phyloP scores from a whole-genome alignment of 495 filamentous ascomycete genomes.

The Tuber calosporum region DNA sequence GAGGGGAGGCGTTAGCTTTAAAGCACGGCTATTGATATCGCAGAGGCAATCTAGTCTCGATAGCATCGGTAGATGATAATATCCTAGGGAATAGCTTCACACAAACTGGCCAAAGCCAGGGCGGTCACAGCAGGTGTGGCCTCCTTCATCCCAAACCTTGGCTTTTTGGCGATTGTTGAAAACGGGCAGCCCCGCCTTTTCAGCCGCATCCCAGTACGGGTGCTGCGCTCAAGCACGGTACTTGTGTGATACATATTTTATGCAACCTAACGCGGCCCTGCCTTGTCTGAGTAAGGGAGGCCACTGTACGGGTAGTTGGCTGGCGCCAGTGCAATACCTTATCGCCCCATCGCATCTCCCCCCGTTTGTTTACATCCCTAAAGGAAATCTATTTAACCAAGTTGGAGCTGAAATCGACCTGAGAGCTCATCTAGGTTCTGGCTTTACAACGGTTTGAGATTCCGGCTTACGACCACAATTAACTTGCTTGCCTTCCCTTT shows the following conservation, averaged over 20 bases:
- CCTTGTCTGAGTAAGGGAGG: neutral
- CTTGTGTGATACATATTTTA: neutral
- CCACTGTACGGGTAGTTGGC: neutral
- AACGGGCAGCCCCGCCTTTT: constrained; percentile 30
- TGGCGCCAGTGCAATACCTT: neutral
- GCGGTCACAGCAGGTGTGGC: neutral
- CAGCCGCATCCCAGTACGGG: constrained; percentile 31
- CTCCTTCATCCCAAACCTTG: constrained; percentile 8
- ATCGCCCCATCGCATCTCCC: neutral
- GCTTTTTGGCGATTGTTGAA: constrained; percentile 1
- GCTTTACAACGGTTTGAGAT: constrained; percentile 6
- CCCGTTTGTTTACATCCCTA: neutral
- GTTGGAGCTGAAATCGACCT: neutral
- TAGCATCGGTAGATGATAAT: neutral
- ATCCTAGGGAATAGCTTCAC: neutral
- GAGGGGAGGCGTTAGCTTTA: neutral
- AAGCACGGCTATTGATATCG: neutral
- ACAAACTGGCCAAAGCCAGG: neutral
- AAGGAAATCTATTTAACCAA: neutral
- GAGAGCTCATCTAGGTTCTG: neutral
- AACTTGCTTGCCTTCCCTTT: constrained; percentile 7
- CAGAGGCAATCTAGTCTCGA: neutral
- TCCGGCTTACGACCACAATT: neutral
- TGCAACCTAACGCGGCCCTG: constrained; percentile 3
- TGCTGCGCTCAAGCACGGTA: constrained; percentile 6